These are phyloP conservation scores for Cercospora zeae-maydis DNA, from an alignment of 2,329 filamentous ascomycete genomes.

Conservation along the genomic window DNA sequence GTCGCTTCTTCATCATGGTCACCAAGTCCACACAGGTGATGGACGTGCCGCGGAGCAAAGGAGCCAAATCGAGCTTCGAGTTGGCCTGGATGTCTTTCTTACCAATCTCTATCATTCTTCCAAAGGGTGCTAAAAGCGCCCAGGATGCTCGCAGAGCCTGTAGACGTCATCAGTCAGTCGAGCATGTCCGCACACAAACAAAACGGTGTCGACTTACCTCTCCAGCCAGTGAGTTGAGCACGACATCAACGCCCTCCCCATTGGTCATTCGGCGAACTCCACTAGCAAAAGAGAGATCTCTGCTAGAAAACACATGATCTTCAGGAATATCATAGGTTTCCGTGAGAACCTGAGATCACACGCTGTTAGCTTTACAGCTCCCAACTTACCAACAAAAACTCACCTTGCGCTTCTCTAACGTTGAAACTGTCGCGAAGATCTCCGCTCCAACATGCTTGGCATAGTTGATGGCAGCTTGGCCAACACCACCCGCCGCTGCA, in stretches of 20 bases:
- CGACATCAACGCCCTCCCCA: slow-evolving; percentile 37
- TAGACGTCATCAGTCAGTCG: too few relatives aligned
- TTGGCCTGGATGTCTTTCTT: slow-evolving; percentile 1
- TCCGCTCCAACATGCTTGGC: slow-evolving; percentile 29
- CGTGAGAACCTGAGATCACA: slow-evolving; percentile 27
- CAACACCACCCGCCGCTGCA: slow-evolving; percentile 33
- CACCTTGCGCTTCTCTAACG: too few relatives aligned
- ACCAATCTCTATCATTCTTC: slow-evolving; percentile 34
- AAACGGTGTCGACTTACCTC: too few relatives aligned
- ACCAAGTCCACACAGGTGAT: slow-evolving; percentile 1
- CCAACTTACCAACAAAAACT: too few relatives aligned
- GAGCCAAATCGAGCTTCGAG: neutral
- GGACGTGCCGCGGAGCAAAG: slow-evolving; percentile 8
- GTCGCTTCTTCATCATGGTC: too few relatives aligned
- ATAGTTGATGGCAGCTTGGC: slow-evolving; percentile 33
- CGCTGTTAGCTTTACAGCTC: too few relatives aligned
- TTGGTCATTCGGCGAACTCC: slow-evolving; percentile 31
- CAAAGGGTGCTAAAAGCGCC: slow-evolving; percentile 32
- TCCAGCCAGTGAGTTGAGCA: slow-evolving; percentile 35
- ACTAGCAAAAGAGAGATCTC: slow-evolving; percentile 32
- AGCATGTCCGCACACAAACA: too few relatives aligned
- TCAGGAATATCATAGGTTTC: slow-evolving; percentile 30
- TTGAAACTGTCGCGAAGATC: slow-evolving; percentile 34
- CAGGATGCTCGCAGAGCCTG: slow-evolving; percentile 29
- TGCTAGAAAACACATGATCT: slow-evolving; percentile 35